phyloP scores from a whole-genome alignment of 2,329 filamentous ascomycete genomes.

The Aspergillus pseudotamarii region DNA sequence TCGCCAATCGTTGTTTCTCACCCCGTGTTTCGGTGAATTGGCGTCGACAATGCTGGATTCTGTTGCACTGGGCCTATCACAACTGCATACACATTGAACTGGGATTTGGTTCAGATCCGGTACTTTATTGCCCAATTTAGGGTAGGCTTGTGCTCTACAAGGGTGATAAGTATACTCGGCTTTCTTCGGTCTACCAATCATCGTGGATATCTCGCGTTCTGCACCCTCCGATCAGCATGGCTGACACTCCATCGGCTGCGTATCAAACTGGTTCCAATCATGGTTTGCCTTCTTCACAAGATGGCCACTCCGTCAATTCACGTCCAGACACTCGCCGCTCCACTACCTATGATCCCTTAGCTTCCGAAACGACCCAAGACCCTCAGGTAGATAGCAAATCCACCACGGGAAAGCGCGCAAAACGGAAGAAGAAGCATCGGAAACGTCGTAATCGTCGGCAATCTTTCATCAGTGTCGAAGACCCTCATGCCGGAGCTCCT shows the following conservation, averaged over 20 bases:
- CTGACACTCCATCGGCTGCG: slow-evolving; percentile 19
- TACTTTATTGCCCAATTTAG: background rate
- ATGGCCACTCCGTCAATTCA: slow-evolving; percentile 12
- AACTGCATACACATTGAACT: slow-evolving; percentile 11
- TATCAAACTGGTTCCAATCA: slow-evolving; percentile 16
- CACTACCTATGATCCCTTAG: slow-evolving; percentile 4
- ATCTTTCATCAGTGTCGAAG: slow-evolving; percentile 73
- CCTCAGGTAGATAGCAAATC: slow-evolving; percentile 24
- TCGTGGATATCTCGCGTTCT: background rate
- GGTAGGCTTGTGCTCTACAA: background rate
- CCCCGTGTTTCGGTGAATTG: slow-evolving; percentile 18
- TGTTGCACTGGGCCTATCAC: slow-evolving; percentile 3
- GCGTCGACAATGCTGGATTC: slow-evolving; percentile 18
- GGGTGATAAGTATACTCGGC: slow-evolving; percentile 3
- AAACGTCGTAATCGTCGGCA: slow-evolving; percentile 80
- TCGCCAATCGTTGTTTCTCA: slow-evolving; percentile 6
- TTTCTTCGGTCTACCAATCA: slow-evolving; percentile 1
- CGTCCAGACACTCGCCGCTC: slow-evolving; percentile 7
- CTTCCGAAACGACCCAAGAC: slow-evolving; percentile 18
- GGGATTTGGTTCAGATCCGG: slow-evolving; percentile 2
- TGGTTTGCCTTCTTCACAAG: slow-evolving; percentile 6
- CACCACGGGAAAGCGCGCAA: slow-evolving; percentile 29
- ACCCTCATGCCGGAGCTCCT: slow-evolving; percentile 53
- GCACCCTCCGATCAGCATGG: slow-evolving; percentile 16
- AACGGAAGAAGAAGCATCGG: slow-evolving; percentile 69